Conservation (phyloP, 148 eudicot genomes). For the Cornus suecica region DNA sequence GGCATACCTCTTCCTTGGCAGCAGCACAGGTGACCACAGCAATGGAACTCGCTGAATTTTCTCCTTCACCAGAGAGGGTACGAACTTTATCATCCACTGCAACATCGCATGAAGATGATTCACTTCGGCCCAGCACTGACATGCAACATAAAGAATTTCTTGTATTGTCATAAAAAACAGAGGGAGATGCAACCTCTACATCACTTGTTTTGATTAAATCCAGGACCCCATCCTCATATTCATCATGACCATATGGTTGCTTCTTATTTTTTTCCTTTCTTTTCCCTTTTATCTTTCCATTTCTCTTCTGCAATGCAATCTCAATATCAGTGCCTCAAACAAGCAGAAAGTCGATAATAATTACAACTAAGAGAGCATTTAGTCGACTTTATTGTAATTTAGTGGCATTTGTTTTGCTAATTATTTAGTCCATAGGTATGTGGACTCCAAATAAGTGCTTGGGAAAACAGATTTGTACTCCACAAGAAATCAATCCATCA, state of each 20-base stretch:
- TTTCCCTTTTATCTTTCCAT: slow-evolving; percentile 37
- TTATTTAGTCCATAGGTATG: too few species aligned
- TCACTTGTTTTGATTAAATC: slow-evolving; percentile 27
- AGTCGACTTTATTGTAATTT: too few species aligned
- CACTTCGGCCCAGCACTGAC: slow-evolving; percentile 26
- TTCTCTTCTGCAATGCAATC: slow-evolving; percentile 37
- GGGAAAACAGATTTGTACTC: neutral
- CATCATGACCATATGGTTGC: slow-evolving; percentile 23
- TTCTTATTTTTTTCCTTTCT: slow-evolving; percentile 34
- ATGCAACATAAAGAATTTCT: slow-evolving; percentile 21
- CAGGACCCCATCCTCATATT: slow-evolving; percentile 27
- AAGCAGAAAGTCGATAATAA: slow-evolving; percentile 6
- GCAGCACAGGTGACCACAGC: slow-evolving; percentile 18
- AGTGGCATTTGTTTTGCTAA: too few species aligned
- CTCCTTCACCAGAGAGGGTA: slow-evolving; percentile 19
- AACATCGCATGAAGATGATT: slow-evolving; percentile 28
- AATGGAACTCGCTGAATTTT: slow-evolving; percentile 18
- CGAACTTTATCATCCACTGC: slow-evolving; percentile 19
- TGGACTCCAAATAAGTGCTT: neutral
- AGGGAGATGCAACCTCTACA: slow-evolving; percentile 24
- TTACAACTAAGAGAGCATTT: neutral
- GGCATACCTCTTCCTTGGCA: slow-evolving; percentile 11
- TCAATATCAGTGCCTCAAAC: neutral
- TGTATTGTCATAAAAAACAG: slow-evolving; percentile 24
- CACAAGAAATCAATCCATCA: neutral